Evolutionary conservation across 768 basidiomycete species (phyloP), one percentile per base, ranked within the genome.

Genomic region (Guyanaporus albipodus): DNA sequence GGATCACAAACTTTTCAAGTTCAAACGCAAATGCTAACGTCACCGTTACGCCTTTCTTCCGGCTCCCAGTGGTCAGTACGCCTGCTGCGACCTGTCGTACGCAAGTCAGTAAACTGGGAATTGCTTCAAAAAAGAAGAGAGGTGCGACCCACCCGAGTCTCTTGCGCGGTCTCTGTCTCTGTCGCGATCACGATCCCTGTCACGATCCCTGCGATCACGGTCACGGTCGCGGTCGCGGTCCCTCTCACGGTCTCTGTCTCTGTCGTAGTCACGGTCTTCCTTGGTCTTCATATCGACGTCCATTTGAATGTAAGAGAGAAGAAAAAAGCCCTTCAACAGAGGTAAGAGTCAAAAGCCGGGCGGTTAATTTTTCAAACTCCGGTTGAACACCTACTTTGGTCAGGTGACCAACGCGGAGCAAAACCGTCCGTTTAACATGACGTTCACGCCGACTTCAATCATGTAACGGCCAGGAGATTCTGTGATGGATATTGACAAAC

Each of bases 211-310:
- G 24, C 59, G 60, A 53, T 75, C 73, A 38, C 66, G 63, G 31
- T 65, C 69, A 8, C 67, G 61, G 53, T 67, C 67, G 21, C 62
- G 58, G 24, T 67, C 66, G n/a, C 68, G 55, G 23, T 67, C 66
- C 21, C 68, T 57, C 18, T 71, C 67, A 37, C 73, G 60, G 28
- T 76, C 75, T 48, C 73, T 61, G 35, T 73, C 74, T 59, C 73
- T 69, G 68, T 85, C 85, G 49, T 85, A 84, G 36, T 85, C 84
- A 8, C 72, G 67, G 52, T 87, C 83, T 46, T 87, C 85, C 65
- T 87, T 88, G 60, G 67, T 73, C 67, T 85, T 84, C 84, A 87
- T 87, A 58, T 89, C 87, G 54, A 88, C 77, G 63, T 89, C 87
- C 87, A 89, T 89, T 46, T 59, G 64, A 53, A 52, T 21, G 18